Evolutionary conservation across 2,329 filamentous ascomycete genomes (phyloP).

Genomic region (Calonectria crousiana): DNA sequence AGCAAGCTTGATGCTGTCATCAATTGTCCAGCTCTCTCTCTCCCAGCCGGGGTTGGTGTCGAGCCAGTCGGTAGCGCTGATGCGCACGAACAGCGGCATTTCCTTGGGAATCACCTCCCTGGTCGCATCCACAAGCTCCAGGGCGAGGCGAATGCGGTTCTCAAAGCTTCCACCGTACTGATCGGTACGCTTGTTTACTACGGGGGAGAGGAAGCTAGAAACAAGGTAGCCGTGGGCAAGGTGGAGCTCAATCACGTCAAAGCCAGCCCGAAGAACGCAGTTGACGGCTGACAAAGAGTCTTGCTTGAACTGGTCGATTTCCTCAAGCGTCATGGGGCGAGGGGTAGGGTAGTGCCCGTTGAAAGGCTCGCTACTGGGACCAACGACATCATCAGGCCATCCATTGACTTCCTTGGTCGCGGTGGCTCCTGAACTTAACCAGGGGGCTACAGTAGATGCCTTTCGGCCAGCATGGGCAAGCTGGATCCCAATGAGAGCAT

Average conservation of each 20-base stretch:
- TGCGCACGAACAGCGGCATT: slow-evolving; percentile 80
- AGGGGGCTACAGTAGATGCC: slow-evolving; percentile 65
- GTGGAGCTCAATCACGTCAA: slow-evolving; percentile 80
- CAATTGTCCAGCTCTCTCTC: slow-evolving; percentile 74
- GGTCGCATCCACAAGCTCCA: slow-evolving; percentile 75
- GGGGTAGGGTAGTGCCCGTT: slow-evolving; percentile 70
- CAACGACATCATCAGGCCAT: slow-evolving; percentile 66
- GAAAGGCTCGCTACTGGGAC: slow-evolving; percentile 64
- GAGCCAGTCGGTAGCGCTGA: slow-evolving; percentile 83
- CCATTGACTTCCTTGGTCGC: slow-evolving; percentile 64
- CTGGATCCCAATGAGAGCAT: slow-evolving; percentile 75
- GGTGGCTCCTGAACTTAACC: slow-evolving; percentile 58
- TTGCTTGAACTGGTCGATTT: slow-evolving; percentile 74
- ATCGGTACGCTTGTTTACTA: slow-evolving; percentile 77
- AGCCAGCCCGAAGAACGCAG: slow-evolving; percentile 72
- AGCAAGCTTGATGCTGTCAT: slow-evolving; percentile 74
- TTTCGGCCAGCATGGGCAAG: slow-evolving; percentile 77
- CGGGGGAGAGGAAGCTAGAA: slow-evolving; percentile 76
- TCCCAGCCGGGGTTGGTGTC: slow-evolving; percentile 67
- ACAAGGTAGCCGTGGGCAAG: slow-evolving; percentile 84
- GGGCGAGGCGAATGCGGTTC: slow-evolving; percentile 75
- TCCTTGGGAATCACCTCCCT: slow-evolving; percentile 72
- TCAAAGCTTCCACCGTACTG: slow-evolving; percentile 77
- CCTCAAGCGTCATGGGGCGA: slow-evolving; percentile 72
- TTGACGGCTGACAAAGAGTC: slow-evolving; percentile 68